phyloP scores from a whole-genome alignment of 306 rosid species.

The Ochetophila trinervis region DNA sequence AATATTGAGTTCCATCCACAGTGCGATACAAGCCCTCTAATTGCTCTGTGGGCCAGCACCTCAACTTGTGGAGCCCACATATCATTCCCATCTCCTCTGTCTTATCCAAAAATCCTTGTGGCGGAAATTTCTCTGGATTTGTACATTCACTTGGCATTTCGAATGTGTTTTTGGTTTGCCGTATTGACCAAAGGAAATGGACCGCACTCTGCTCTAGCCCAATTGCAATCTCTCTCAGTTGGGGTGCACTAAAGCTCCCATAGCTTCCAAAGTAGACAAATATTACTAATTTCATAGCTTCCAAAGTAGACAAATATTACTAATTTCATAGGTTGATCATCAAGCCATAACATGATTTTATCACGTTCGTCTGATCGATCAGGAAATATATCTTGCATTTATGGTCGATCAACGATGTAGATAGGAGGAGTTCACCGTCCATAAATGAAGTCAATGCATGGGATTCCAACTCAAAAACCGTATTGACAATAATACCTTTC shows the following conservation, averaged over 20 bases:
- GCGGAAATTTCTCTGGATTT: slow-evolving; percentile 7
- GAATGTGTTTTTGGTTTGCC: neutral
- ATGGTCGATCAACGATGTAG: slow-evolving; percentile 25
- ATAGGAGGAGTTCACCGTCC: slow-evolving; percentile 21
- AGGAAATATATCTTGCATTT: neutral
- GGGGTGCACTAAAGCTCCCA: slow-evolving; percentile 29
- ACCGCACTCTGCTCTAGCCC: slow-evolving; percentile 31
- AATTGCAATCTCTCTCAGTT: slow-evolving; percentile 32
- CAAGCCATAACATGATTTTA: slow-evolving; percentile 36
- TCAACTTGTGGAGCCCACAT: slow-evolving; percentile 33
- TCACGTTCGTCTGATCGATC: neutral
- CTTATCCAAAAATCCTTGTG: slow-evolving; percentile 29
- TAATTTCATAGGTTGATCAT: slow-evolving; percentile 30
- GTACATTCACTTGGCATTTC: slow-evolving; percentile 1
- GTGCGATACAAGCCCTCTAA: slow-evolving; percentile 34
- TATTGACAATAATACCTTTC: slow-evolving; percentile 31
- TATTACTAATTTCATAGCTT: slow-evolving; percentile 28
- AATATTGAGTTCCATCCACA: slow-evolving; percentile 45
- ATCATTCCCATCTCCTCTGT: slow-evolving; percentile 21
- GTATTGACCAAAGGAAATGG: slow-evolving; percentile 33
- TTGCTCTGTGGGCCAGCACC: slow-evolving; percentile 24
- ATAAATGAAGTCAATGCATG: slow-evolving; percentile 28
- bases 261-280: slow-evolving; percentile 43
- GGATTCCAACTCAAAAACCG: slow-evolving; percentile 27
- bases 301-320: slow-evolving; percentile 49